phyloP scores from a whole-genome alignment of 805 yeast species.

The Nakazawaea wickerhamii region DNA sequence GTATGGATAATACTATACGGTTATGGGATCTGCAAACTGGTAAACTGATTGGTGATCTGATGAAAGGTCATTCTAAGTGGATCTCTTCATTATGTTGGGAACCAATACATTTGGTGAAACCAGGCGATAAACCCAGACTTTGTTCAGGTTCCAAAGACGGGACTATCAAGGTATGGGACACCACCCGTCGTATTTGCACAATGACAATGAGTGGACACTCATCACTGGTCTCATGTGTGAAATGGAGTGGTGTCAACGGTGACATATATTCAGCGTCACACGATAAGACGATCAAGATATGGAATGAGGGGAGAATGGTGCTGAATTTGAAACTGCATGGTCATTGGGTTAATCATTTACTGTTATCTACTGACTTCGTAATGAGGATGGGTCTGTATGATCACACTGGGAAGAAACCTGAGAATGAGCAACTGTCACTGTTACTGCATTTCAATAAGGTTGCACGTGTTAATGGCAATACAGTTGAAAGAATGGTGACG shows the following conservation, averaged over 20 bases:
- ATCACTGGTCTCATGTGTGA: conserved; percentile 88
- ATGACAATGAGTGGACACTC: conserved; percentile 83
- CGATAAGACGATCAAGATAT: conserved; percentile 87
- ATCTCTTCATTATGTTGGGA: conserved; percentile 90
- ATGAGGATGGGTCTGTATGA: conserved; percentile 86
- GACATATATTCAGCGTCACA: conserved; percentile 86
- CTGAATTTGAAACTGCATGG: conserved; percentile 85
- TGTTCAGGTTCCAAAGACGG: conserved; percentile 92
- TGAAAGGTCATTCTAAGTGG: conserved; percentile 85
- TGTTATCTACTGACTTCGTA: conserved; percentile 86
- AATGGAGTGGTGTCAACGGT: conserved; percentile 87
- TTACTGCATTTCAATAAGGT: conserved; percentile 58
- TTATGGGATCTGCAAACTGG: conserved; percentile 84
- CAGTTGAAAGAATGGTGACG: conserved; percentile 78
- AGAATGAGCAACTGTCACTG: conserved; percentile 40
- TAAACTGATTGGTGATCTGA: conserved; percentile 61
- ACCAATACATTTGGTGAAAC: conserved; percentile 74
- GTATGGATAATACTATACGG: conserved; percentile 87
- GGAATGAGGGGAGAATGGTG: conserved; percentile 77
- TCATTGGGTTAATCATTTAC: conserved; percentile 96
- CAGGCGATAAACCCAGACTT: conserved; percentile 62
- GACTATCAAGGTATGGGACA: conserved; percentile 85
- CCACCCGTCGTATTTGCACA: conserved; percentile 57
- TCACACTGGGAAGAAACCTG: conserved; percentile 48
- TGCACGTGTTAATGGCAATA: conserved; percentile 49